Conservation (phyloP, 1,284 basidiomycete genomes). For the Porodaedalea pini region DNA sequence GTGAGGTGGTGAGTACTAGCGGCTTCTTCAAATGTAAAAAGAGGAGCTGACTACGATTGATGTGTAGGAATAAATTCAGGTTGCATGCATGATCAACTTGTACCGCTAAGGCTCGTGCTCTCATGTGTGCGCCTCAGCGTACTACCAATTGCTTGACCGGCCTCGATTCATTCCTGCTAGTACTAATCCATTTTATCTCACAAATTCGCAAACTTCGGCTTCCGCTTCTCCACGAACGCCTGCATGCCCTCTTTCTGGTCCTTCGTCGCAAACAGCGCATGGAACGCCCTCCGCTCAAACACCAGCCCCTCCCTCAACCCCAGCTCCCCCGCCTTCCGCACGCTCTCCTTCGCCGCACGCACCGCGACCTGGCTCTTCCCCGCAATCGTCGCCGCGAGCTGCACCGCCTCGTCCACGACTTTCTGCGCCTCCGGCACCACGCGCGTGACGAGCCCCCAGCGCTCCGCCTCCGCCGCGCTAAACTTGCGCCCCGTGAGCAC, state of each 20-base stretch:
- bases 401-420: conserved; percentile 88
- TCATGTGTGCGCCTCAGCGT: no score
- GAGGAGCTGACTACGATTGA: no score
- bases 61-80: background rate
- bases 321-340: conserved; percentile 89
- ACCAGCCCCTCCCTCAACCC: conserved; percentile 80
- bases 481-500: conserved; percentile 85
- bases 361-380: conserved; percentile 83
- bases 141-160: no score
- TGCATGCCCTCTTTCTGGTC: conserved; percentile 99
- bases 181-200: background rate
- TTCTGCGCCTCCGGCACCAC: conserved; percentile 64
- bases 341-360: conserved; percentile 92
- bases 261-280: conserved; percentile 88
- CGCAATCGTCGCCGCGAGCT: conserved; percentile 78
- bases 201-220: conserved; percentile 71
- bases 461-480: conserved; percentile 78
- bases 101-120: no score
- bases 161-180: no score
- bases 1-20: conserved; percentile 24
- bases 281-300: conserved; percentile 90
- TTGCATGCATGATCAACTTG: no score
- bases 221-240: conserved; percentile 97
- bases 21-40: no score
- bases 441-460: conserved; percentile 82